phyloP scores from a whole-genome alignment of 768 basidiomycete species.

The Clitopilus hobsonii region DNA sequence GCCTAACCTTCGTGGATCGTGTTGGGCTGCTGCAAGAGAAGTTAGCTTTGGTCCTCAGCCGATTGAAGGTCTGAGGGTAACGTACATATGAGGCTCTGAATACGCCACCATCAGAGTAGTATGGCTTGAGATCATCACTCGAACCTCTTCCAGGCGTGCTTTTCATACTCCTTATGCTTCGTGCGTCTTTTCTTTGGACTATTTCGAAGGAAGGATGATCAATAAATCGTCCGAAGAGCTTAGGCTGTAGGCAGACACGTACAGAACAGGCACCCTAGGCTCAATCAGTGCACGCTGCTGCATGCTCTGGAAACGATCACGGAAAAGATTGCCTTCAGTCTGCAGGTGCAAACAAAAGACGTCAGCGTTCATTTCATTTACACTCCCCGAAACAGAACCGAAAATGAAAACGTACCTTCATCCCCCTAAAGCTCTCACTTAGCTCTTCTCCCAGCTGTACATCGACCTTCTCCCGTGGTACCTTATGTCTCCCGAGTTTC shows the following conservation, averaged over 20 bases:
- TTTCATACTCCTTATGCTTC: constrained; percentile 65
- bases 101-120: background rate
- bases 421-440: constrained; percentile 72
- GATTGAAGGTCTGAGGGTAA: background rate
- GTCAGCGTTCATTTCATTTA: constrained; percentile 1
- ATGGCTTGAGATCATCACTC: constrained; percentile 23
- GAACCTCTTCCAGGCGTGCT: constrained; percentile 77
- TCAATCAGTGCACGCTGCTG: constrained; percentile 87
- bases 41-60: no score
- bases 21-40: no score
- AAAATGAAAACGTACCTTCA: constrained; percentile 60
- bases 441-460: constrained; percentile 92
- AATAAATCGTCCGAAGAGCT: background rate
- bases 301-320: constrained; percentile 81
- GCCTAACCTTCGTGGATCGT: no score
- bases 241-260: constrained; percentile 19
- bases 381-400: background rate
- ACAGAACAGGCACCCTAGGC: constrained; percentile 79
- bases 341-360: constrained; percentile 21
- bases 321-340: constrained; percentile 94
- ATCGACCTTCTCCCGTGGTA: constrained; percentile 63
- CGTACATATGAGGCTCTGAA: background rate
- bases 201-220: background rate
- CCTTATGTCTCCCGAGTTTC: constrained; percentile 75
- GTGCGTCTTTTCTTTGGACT: constrained; percentile 50